These are phyloP conservation scores for Gastrolobium bilobum DNA, from an alignment of 306 rosid species.

Conservation along the genomic window DNA sequence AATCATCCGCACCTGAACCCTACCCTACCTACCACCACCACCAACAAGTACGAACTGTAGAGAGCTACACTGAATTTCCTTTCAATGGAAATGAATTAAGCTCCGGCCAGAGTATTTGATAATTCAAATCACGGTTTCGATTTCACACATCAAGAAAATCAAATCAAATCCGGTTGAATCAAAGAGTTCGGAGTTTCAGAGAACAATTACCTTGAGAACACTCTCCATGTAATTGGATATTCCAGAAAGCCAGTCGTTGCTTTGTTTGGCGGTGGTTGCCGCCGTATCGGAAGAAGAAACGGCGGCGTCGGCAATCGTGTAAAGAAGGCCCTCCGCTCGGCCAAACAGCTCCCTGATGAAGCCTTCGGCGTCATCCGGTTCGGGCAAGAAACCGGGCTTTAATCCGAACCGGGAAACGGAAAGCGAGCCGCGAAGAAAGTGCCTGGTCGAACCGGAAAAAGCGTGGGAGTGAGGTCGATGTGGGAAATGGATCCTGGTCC, in stretches of 20 bases:
- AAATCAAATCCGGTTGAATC: background rate
- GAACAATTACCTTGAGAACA: conserved; percentile 70
- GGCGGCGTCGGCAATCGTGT: conserved; percentile 91
- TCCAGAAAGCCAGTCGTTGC: conserved; percentile 90
- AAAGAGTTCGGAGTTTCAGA: conserved; percentile 2
- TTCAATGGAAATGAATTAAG: background rate
- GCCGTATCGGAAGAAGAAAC: conserved; percentile 70
- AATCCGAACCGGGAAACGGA: conserved; percentile 69
- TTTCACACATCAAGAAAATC: background rate
- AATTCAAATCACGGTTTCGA: conserved; percentile 27
- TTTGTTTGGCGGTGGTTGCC: conserved; percentile 64
- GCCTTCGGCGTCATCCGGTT: conserved; percentile 61
- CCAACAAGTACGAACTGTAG: background rate
- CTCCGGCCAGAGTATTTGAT: background rate
- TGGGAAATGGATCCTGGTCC: conserved; percentile 52
- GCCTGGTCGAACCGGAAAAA: conserved; percentile 44
- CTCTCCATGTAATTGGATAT: conserved; percentile 83
- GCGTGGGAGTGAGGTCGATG: conserved; percentile 55
- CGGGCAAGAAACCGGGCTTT: conserved; percentile 68
- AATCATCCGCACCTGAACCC: conserved; percentile 26
- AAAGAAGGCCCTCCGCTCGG: conserved; percentile 80
- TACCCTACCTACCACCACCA: conserved; percentile 17
- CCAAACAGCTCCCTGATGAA: conserved; percentile 61
- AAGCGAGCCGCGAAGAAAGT: conserved; percentile 70
- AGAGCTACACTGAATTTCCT: background rate